phyloP scores from a whole-genome alignment of 2,329 filamentous ascomycete species.

The Paecilomyces dactylethromorphus region DNA sequence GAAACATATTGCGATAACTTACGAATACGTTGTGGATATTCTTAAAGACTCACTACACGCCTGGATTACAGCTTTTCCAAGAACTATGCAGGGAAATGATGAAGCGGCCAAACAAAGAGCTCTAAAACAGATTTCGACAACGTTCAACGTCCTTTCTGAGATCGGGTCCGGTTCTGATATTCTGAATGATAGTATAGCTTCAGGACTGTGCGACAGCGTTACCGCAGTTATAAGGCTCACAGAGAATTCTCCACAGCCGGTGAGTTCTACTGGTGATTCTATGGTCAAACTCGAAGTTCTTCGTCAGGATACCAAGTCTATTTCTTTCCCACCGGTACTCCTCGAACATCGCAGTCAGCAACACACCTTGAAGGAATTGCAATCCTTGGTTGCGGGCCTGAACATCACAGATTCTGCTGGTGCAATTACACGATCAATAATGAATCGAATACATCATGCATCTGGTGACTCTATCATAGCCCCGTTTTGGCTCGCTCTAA shows the following conservation, averaged over 20 bases:
- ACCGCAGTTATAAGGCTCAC: constrained; percentile 38
- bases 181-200: constrained; percentile 60
- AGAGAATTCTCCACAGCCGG: constrained; percentile 20
- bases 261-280: constrained; percentile 13
- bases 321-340: constrained; percentile 55
- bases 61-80: constrained; percentile 74
- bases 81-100: constrained; percentile 77
- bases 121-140: constrained; percentile 69
- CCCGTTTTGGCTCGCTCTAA: constrained; percentile 73
- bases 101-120: constrained; percentile 67
- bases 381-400: constrained; percentile 53
- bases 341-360: constrained; percentile 61
- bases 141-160: constrained; percentile 59
- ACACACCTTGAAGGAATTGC: constrained; percentile 55
- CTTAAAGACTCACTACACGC: constrained; percentile 68
- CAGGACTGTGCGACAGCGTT: constrained; percentile 69
- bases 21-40: constrained; percentile 55
- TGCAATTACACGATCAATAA: constrained; percentile 57
- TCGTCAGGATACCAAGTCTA: constrained; percentile 14
- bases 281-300: constrained; percentile 22
- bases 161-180: constrained; percentile 60
- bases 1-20: constrained; percentile 55
- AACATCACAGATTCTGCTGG: constrained; percentile 35
- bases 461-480: constrained; percentile 57
- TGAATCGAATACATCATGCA: constrained; percentile 56